Evolutionary conservation across 2,329 filamentous ascomycete genomes (phyloP), one percentile per base, ranked within the genome.

Genomic region (Penicillium sclerotiorum): DNA sequence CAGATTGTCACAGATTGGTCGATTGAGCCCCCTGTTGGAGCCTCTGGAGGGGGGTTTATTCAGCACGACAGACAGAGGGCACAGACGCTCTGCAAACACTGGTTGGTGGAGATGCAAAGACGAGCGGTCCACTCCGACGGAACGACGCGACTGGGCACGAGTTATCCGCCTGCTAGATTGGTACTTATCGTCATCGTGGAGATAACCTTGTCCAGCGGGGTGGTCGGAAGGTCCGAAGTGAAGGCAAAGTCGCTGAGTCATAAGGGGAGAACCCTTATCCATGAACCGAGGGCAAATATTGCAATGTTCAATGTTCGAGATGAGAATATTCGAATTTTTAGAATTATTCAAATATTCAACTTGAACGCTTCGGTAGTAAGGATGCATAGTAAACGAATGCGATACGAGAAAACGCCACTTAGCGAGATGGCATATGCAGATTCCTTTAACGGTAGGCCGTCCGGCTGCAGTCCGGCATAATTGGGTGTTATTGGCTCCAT

Each of bases 111-210:
- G 27, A n/a, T 8, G 30, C 21, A 21, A 22, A 28, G 45, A 21
- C n/a, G 28, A 38, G 13, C 47, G 53, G 44, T 52, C 49, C 47
- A 55, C 52, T 21, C 52, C 35, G 51, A 49, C 52, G 50, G 47
- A 32, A 39, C 22, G 20, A 48, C 45, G 47, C 47, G 51, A 47
- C 40, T 41, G 18, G 17, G 4, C 33, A n/a, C n/a, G 30, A 35
- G 38, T 50, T 53, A 52, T 52, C 45, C 46, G 56, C 53, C 52
- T 51, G 47, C 49, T 52, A 18, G 13, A 45, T 49, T 50, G 33
- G 47, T 50, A 22, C 30, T 50, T 40, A 33, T 48, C 30, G 38
- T 44, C 38, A 39, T 48, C 44, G 44, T 38, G 45, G 49, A 59
- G 52, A 52, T 52, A 47, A 48, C 47, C 39, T 48, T 47, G 36